Evolutionary conservation across 2,329 filamentous ascomycete species (phyloP).

Genomic region (Lecanosticta acicola): DNA sequence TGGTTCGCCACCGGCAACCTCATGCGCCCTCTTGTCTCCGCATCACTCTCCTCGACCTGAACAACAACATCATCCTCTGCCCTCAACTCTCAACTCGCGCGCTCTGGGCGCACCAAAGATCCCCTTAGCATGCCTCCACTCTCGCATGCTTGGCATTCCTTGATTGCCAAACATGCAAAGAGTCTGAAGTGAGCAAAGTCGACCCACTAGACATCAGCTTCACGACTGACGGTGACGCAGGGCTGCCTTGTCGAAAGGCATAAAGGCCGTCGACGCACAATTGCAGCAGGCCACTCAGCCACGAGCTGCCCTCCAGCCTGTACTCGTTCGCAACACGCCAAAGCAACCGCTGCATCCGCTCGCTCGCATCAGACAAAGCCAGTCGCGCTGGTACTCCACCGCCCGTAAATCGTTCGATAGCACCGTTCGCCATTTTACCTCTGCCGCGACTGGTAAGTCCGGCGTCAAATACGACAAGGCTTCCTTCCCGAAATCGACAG

Average conservation of each 20-base stretch:
- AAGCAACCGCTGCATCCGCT: slow-evolving; percentile 57
- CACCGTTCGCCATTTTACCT: slow-evolving; percentile 49
- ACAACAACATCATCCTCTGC: slow-evolving; percentile 4
- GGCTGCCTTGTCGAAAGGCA: slow-evolving; percentile 25
- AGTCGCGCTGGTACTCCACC: slow-evolving; percentile 60
- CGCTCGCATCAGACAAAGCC: slow-evolving; percentile 58
- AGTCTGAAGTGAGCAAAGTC: slow-evolving; percentile 28
- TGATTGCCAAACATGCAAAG: slow-evolving; percentile 32
- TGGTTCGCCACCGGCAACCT: neutral
- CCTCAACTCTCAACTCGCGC: slow-evolving; percentile 7
- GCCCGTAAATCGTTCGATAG: slow-evolving; percentile 40
- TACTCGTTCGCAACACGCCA: slow-evolving; percentile 52
- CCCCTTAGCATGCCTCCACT: slow-evolving; percentile 35
- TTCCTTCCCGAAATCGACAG: slow-evolving; percentile 52
- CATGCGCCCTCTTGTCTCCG: neutral
- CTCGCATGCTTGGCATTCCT: slow-evolving; percentile 33
- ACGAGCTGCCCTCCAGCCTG: slow-evolving; percentile 49
- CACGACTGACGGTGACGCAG: too few relatives aligned
- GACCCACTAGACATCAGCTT: too few relatives aligned
- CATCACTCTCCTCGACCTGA: slow-evolving; percentile 4
- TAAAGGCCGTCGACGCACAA: slow-evolving; percentile 28
- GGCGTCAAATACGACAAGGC: slow-evolving; percentile 46
- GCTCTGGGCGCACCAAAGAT: slow-evolving; percentile 15
- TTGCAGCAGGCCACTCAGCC: slow-evolving; percentile 36
- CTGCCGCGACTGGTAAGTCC: slow-evolving; percentile 34